Conservation (phyloP, 192 early-diverging fungal species). For the Coemansia sp. region DNA sequence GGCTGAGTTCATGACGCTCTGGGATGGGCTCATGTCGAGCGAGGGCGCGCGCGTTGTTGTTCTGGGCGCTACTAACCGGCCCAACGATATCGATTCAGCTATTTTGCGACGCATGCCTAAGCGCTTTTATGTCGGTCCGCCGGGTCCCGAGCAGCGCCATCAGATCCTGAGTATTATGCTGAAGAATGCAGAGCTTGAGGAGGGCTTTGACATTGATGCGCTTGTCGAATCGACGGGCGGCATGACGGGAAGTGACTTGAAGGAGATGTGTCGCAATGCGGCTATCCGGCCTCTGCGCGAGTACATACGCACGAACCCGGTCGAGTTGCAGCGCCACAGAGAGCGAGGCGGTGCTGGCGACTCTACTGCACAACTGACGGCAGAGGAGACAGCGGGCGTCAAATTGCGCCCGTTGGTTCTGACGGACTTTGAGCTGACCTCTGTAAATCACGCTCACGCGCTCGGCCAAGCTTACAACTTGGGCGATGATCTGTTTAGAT, state of each 20-base stretch:
- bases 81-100: conserved; percentile 96
- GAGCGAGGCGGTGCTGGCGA: background rate
- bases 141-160: conserved; percentile 77
- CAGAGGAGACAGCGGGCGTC: conserved; percentile 3
- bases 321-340: conserved; percentile 32
- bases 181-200: conserved; percentile 63
- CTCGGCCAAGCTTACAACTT: conserved; percentile 47
- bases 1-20: conserved; percentile 98
- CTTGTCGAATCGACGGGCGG: conserved; percentile 75
- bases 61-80: conserved; percentile 94
- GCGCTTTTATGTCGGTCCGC: conserved; percentile 82
- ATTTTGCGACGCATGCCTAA: conserved; percentile 98
- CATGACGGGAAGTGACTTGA: conserved; percentile 92
- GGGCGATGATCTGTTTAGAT: conserved; percentile 19
- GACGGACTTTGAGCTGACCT: conserved; percentile 39
- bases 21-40: conserved; percentile 86
- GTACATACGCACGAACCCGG: conserved; percentile 62
- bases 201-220: conserved; percentile 63
- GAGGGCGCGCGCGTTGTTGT: conserved; percentile 63
- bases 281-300: conserved; percentile 94
- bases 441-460: conserved; percentile 16
- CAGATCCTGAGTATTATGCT: conserved; percentile 84
- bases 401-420: conserved; percentile 32
- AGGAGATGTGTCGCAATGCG: conserved; percentile 95
- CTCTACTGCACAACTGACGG: background rate